Evolutionary conservation across 345 rosid species (phyloP), one percentile per base, ranked within the genome.

Genomic region (Eucalyptus guilfoylei): DNA sequence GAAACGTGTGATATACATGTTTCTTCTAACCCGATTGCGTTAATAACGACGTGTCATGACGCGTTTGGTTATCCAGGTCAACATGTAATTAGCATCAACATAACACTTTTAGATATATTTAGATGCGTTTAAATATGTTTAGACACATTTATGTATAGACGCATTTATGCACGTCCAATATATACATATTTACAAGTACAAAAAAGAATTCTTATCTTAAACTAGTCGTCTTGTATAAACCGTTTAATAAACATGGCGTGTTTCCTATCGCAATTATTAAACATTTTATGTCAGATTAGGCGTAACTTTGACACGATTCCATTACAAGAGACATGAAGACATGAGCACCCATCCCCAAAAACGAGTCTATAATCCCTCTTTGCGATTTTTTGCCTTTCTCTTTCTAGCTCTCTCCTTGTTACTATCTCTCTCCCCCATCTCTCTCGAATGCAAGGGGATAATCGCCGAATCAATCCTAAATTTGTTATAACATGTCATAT

Each of bases 401-500:
- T 69, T 34, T 67, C 40, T 32, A 67, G 23, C 23, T 67, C 40
- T 69, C 42, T 67, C 23, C 80, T 32, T 19, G 80, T 67, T 32
- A 15, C 42, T 67, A 9, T 67, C 80, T 50, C 55, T 50, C 55
- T 50, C 55, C 55, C 54, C 23, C 55, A 52, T 52, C 2, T 17
- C 80, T 69, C 80, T 37, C 6, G 8, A 4, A 34, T 72, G 26
- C 45, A 6, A 72, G 45, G 26, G 44, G 45, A 72, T 17, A 19
- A 19, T 32, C 9, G 1, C 44, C 45, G 10, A 72, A 17, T 19
- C 24, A 17, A 5, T 12, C 0, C 55, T 34, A 34, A 19, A 72
- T 19, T 5, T 3, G 2, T 34, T 10, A 2, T 17, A 37, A 9
- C 7, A 5, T 2, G 7, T 16, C 44, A 34, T 9, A 5, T 69